Evolutionary conservation across 805 yeast species (phyloP), one percentile per base, ranked within the genome.

Genomic region (Martiniozyma abietophila): DNA sequence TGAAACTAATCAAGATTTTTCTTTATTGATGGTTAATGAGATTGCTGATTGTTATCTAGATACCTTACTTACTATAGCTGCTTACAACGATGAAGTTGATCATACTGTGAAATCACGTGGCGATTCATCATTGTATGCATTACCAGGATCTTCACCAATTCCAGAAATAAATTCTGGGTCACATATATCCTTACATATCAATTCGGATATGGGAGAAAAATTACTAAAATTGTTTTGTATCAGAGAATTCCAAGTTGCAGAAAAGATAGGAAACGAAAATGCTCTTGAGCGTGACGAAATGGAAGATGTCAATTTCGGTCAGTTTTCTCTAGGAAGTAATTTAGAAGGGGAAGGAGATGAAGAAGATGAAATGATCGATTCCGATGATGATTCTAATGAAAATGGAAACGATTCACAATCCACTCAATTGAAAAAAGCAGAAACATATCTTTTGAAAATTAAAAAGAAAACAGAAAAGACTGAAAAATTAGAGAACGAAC

Each of bases 241-340:
- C 16, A 62, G 67, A 38, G 85, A 77, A 44, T 59, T 67, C 6
- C 56, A 58, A 16, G 44, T 62, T 9, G 74, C 75, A 0, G 55
- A 50, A 28, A 24, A 52, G 1, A 29, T 56, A n/a, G 47, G 52
- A 0, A 18, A 34, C 6, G 32, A 40, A 1, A 47, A 61, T 3
- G 58, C 64, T 9, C 49, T 76, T 34, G 78, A 72, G 27, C 61
- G 80, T 44, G 59, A 57, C 16, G 76, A 64, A 22, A 59, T 63
- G 15, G 82, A 76, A 47, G 76, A 49, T 25, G 59, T 56, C 9
- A 48, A 47, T 28, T 54, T 49, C 21, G 43, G 39, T 9, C 39
- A 31, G 8, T 50, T 45, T 24, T 29, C 32, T 7, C 21, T 42
- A 5, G 11, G 23, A 5, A 17, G 19, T 5, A 26, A 18, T 4